Evolutionary conservation across 1,284 basidiomycete species (phyloP).

Genomic region (Fomes fomentarius): DNA sequence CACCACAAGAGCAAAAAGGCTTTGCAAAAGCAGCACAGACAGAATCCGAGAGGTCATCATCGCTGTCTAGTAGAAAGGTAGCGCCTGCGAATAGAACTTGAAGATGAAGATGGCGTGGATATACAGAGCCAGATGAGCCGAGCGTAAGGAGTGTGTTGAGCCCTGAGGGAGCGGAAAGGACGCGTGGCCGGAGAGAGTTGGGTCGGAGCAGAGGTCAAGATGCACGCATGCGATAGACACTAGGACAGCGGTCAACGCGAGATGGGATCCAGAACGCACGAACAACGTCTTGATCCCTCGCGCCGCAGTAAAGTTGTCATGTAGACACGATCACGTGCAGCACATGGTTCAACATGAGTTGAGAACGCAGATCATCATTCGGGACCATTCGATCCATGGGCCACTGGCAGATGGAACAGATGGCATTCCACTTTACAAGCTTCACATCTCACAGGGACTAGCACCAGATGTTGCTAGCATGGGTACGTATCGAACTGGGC

Average conservation of each 20-base stretch:
- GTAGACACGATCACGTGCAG: slow-evolving; percentile 24
- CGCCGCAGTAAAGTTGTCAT: slow-evolving; percentile 9
- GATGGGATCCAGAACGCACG: neutral
- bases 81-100: neutral
- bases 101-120: neutral
- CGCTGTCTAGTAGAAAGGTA: neutral
- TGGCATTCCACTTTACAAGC: too few species aligned
- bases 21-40: slow-evolving; percentile 20
- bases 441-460: too few species aligned
- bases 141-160: slow-evolving; percentile 6
- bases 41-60: slow-evolving; percentile 17
- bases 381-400: too few species aligned
- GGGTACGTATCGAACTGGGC: too few species aligned
- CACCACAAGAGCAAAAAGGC: slow-evolving; percentile 12
- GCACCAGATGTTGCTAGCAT: too few species aligned
- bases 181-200: slow-evolving; percentile 8
- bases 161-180: slow-evolving; percentile 9
- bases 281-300: neutral
- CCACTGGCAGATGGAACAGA: too few species aligned
- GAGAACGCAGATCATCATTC: too few species aligned
- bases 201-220: neutral
- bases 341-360: too few species aligned
- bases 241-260: neutral
- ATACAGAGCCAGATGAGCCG: slow-evolving; percentile 3
- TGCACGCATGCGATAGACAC: slow-evolving; percentile 1